Percentiles rank a stretch among this genome's conserved stretches.
Evolutionary conservation across 176 grass and related monocot genomes (phyloP).

Genomic region (Bonia amplexicaulis): DNA sequence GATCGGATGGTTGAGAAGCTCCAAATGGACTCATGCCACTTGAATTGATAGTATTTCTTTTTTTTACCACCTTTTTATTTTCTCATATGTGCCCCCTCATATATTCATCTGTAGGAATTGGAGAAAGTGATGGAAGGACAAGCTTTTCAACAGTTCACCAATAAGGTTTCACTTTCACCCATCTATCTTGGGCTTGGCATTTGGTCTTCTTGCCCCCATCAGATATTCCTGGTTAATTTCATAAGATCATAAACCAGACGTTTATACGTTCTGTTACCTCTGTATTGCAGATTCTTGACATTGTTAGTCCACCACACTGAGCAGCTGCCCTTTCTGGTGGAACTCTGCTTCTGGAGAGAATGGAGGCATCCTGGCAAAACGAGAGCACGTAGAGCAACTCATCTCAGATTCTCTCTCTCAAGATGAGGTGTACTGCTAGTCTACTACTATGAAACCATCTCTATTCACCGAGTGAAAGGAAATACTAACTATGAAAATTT

Average conservation of each 20-base stretch:
- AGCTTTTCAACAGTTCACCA: slow-evolving; percentile 51
- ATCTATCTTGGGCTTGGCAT: neutral
- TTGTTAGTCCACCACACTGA: slow-evolving; percentile 53
- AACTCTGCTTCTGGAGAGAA: neutral
- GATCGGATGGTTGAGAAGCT: neutral
- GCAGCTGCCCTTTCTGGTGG: neutral
- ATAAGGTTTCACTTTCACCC: slow-evolving; percentile 47
- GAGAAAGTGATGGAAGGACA: slow-evolving; percentile 54
- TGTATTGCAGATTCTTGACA: slow-evolving; percentile 64
- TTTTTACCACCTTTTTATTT: neutral
- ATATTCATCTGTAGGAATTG: slow-evolving; percentile 50
- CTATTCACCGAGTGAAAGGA: neutral
- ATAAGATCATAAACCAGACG: neutral
- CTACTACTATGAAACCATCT: neutral
- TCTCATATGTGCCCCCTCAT: neutral
- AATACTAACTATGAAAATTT: neutral
- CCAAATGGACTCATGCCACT: neutral
- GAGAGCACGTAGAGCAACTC: neutral
- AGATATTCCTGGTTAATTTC: neutral
- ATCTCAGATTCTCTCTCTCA: neutral
- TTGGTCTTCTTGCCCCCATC: neutral
- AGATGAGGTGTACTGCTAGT: neutral
- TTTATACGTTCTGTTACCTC: neutral
- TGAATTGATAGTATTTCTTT: neutral
- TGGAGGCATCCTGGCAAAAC: slow-evolving; percentile 14